Base-by-base conservation (phyloP, 73 alveolate species). In the Durusdinium trenchii region DNA sequence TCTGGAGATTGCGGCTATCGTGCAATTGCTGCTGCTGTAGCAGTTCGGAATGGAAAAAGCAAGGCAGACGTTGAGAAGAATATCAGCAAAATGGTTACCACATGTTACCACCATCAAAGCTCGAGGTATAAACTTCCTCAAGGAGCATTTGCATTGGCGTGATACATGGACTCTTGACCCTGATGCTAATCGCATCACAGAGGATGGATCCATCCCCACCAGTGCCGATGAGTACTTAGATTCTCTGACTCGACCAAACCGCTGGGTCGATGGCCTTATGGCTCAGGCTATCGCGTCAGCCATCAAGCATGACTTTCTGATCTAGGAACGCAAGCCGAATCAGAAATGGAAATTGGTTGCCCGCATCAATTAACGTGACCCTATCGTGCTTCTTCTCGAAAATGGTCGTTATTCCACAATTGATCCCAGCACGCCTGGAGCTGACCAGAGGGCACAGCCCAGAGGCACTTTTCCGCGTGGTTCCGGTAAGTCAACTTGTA, bases 1-100 rank as follows among this genome's bases (percentile, higher is more conserved):
- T 26, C 40, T 35, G 91, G 91, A 1, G 91, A 81, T 43, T 81
- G 91, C 46, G 91, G 91, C 51, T 81, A 81, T 64, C 67, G 91
- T 3, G 30, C 69, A 26, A 81, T 81, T 35, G 91, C 91, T 4
- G 91, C 91, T 1, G 91, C 91, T 3, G 30, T 45, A 1, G 91
- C 91, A 46, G n/a, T 48, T 7, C 67, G 91, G 5, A 28, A n/a
- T 9, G 91, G 91, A 23, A 81, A 81, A 42, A 46, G 16, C 64
- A 6, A 6, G 5, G 57, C 6, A 2, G 91, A 81, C 20, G 30
- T 81, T 23, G 46, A 81, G 46, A 23, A 26, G 28, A 81, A 81
- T 42, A 81, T 81, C 38, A 43, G 26, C 14, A 46, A 9, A 6
- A 26, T 81, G 23, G 62, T 45, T 48, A 81, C 7, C 5, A 46